phyloP scores from a whole-genome alignment of 2,329 filamentous ascomycete genomes.

The Apiospora saccharicola region DNA sequence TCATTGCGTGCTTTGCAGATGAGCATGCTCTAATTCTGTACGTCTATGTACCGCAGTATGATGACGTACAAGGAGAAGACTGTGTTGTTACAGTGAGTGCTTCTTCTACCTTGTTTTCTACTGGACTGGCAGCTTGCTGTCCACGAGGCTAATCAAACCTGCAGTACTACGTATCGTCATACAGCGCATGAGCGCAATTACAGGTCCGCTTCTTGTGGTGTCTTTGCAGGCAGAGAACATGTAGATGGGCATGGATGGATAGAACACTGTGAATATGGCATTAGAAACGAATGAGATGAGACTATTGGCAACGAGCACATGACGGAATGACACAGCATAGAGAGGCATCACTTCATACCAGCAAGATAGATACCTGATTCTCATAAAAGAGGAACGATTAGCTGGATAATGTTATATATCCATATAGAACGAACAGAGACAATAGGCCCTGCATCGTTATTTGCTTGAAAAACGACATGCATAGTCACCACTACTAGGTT shows the following conservation, averaged over 20 bases:
- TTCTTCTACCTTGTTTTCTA: neutral
- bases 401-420: slow-evolving; percentile 3
- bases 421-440: neutral
- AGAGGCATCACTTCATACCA: neutral
- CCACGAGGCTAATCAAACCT: neutral
- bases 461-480: neutral
- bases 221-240: neutral
- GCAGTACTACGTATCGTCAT: slow-evolving; percentile 25
- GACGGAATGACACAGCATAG: neutral
- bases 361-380: neutral
- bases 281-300: neutral
- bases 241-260: neutral
- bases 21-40: slow-evolving; percentile 84
- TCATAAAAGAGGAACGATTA: neutral
- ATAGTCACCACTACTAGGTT: neutral
- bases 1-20: slow-evolving; percentile 90
- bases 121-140: neutral
- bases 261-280: neutral
- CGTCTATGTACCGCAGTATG: slow-evolving; percentile 78
- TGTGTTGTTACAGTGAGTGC: slow-evolving; percentile 76
- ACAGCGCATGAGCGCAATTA: slow-evolving; percentile 12
- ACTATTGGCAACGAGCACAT: neutral
- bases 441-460: neutral
- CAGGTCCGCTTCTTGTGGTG: neutral
- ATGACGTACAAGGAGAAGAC: slow-evolving; percentile 70